These are phyloP conservation scores for Naganishia sp. DNA, from an alignment of 1,284 basidiomycete genomes.

Conservation along the genomic window DNA sequence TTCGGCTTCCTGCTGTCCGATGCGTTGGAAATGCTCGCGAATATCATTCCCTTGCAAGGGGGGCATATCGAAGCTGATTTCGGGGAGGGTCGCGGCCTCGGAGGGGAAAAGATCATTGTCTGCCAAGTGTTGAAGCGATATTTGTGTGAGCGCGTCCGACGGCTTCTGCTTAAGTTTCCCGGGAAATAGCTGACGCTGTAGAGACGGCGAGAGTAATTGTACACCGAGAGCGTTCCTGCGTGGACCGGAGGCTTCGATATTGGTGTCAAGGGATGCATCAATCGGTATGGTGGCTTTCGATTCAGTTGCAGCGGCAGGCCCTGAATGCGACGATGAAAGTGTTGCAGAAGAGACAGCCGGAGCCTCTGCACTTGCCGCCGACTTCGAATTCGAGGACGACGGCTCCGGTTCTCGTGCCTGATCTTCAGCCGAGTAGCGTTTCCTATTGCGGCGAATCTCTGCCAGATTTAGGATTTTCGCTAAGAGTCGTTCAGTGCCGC, in stretches of 20 bases:
- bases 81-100: slow-evolving; percentile 75
- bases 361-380: not conserved
- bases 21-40: slow-evolving; percentile 83
- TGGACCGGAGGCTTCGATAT: slow-evolving; percentile 17
- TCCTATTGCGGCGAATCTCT: not conserved
- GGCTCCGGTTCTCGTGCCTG: not conserved
- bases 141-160: slow-evolving; percentile 65
- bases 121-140: slow-evolving; percentile 75
- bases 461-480: slow-evolving; percentile 1
- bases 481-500: not conserved
- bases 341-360: not conserved
- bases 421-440: not conserved
- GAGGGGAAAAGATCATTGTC: slow-evolving; percentile 76
- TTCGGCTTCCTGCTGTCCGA: slow-evolving; percentile 71
- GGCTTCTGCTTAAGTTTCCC: slow-evolving; percentile 67
- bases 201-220: slow-evolving; percentile 76
- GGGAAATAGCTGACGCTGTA: slow-evolving; percentile 84
- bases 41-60: slow-evolving; percentile 78
- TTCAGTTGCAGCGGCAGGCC: not conserved
- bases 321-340: not conserved
- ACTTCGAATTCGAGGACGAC: not conserved
- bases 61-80: slow-evolving; percentile 79
- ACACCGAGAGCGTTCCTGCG: slow-evolving; percentile 83
- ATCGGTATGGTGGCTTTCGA: too few species aligned
- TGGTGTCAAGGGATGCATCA: too few species aligned